phyloP scores from a whole-genome alignment of 2,329 filamentous ascomycete genomes.

The Aspergillus puulaauensis region DNA sequence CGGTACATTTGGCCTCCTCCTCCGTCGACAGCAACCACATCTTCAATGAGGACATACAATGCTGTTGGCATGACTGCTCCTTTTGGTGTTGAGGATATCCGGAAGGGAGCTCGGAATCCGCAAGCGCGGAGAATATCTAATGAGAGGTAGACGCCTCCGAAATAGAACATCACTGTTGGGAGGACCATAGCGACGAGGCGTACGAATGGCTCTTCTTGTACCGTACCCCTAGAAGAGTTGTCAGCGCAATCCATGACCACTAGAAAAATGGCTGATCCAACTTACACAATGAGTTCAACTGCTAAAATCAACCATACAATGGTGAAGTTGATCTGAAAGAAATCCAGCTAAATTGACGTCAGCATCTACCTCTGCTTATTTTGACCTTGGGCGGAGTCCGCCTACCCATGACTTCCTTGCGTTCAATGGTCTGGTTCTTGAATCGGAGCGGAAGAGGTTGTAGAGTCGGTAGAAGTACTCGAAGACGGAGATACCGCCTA shows the following conservation, averaged over 20 bases:
- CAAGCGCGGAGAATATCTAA: conserved; percentile 43
- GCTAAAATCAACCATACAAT: conserved; percentile 46
- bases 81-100: conserved; percentile 63
- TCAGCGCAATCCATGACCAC: conserved; percentile 13
- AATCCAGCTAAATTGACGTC: conserved; percentile 37
- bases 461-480: conserved; percentile 46
- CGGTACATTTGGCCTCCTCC: conserved; percentile 57
- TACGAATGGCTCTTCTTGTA: conserved; percentile 41
- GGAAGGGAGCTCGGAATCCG: conserved; percentile 56
- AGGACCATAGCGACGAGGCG: conserved; percentile 46
- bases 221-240: conserved; percentile 35
- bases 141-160: conserved; percentile 41
- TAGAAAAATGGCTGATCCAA: conserved; percentile 1
- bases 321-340: conserved; percentile 49
- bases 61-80: conserved; percentile 60
- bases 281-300: conserved; percentile 44
- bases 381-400: not conserved
- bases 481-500: conserved; percentile 44
- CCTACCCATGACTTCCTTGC: conserved; percentile 44
- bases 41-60: conserved; percentile 66
- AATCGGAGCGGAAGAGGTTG: conserved; percentile 38
- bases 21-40: conserved; percentile 67
- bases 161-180: conserved; percentile 48
- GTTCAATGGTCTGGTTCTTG: conserved; percentile 40
- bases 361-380: not conserved